Evolutionary conservation across 139 green algal genomes (phyloP), one percentile per base, ranked within the genome.

Genomic region (Dunaliella sp.): DNA sequence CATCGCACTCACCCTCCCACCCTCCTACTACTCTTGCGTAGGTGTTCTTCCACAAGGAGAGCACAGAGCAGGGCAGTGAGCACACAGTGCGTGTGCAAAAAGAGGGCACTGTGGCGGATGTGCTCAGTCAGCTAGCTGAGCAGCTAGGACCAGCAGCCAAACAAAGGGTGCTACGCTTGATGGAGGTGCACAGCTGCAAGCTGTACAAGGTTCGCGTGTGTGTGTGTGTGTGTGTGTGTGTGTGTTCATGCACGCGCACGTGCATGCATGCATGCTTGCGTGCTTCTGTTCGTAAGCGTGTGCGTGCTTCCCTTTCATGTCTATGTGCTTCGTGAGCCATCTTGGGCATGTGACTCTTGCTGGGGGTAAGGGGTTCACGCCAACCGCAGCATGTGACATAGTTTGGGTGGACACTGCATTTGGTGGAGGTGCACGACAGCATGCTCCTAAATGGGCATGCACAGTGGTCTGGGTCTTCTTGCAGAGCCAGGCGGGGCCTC

Each of bases 101-200:
- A 38, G 90, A 93, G 3, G 89, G 79, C 38, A 88, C 35, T 0
- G 92, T 99, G 36, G 81, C 26, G 0, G 90, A 98, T 78, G 86
- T 98, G 72, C 88, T 98, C 72, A 83, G 82, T 24, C 91, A 94
- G 89, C 78, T 98, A 83, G 84, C 86, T 48, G 26, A 77, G 80
- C 84, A 91, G 77, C 86, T 96, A 38, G 86, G 80, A 30, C 1
- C 77, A 30, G 83, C 91, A 25, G 90, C 87, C 31, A 78, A 88
- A 3, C 83, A 65, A 25, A 65, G 83, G 59, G 89, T 83, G 58
- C 89, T 99, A 87, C 93, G 97, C 35, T 86, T 99, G 75, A 81
- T 99, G 84, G 95, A 98, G 88, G 79, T 98, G 22, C 95, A 92
- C 58, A 84, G 91, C 77, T 84, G 77, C 83, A 94, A 94, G 48